Conservation (phyloP, 176 grass and related monocot species). For the Elymus sibiricus region DNA sequence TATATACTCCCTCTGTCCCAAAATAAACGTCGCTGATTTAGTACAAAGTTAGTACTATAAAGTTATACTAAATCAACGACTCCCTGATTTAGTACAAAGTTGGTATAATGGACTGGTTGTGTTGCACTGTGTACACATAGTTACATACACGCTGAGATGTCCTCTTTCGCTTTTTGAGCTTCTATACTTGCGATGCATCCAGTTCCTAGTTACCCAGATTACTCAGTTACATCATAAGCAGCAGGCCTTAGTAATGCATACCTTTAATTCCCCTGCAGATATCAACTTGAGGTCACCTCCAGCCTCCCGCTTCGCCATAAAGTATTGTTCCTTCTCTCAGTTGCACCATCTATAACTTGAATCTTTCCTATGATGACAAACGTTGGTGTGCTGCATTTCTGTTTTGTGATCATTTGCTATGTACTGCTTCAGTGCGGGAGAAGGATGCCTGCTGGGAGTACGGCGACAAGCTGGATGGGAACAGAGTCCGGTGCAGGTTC, state of each 20-base stretch:
- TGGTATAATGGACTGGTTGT: background rate
- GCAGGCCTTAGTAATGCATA: background rate
- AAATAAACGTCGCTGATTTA: too few relatives aligned
- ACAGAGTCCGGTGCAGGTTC: conserved; percentile 92
- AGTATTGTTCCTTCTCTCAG: conserved; percentile 24
- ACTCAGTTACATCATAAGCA: background rate
- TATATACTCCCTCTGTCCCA: too few relatives aligned
- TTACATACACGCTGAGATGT: background rate
- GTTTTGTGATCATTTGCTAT: background rate
- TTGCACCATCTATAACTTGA: background rate
- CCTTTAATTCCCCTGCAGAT: conserved; percentile 29
- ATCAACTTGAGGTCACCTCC: background rate
- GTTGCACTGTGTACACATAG: background rate
- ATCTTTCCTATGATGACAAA: background rate
- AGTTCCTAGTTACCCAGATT: background rate
- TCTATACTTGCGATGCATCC: background rate
- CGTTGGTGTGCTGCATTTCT: background rate
- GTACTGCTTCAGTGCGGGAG: conserved; percentile 56
- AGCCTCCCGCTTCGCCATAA: conserved; percentile 15
- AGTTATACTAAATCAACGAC: too few relatives aligned
- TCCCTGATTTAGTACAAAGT: too few relatives aligned
- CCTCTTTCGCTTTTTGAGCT: background rate
- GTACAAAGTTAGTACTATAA: too few relatives aligned
- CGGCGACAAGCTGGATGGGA: conserved; percentile 92
- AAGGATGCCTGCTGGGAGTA: conserved; percentile 97